Percentiles rank a stretch among this genome's conserved stretches.
These are phyloP conservation scores for Fraxinus sp. DNA, from an alignment of 305 asterid genomes.

Conservation along the genomic window DNA sequence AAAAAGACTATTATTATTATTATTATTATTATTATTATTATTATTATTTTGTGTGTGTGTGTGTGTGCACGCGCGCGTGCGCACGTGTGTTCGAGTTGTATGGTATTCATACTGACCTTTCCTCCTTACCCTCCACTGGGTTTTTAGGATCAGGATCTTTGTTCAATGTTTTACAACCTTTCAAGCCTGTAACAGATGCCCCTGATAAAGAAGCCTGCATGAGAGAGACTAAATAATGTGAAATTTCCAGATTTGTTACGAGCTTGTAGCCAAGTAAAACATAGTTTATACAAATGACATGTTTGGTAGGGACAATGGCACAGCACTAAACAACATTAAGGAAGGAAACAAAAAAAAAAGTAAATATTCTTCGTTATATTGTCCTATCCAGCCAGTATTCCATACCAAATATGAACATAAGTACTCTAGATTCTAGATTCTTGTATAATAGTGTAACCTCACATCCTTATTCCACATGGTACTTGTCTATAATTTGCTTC, in stretches of 20 bases:
- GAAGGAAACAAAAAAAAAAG: neutral
- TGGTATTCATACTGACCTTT: conserved; percentile 49
- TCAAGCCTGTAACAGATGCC: conserved; percentile 77
- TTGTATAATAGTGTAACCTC: neutral
- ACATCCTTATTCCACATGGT: neutral
- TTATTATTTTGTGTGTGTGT: no score
- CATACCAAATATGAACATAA: neutral
- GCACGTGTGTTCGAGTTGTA: neutral
- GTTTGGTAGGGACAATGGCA: neutral
- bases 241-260: conserved; percentile 1
- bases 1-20: neutral
- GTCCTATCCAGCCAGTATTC: neutral
- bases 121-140: conserved; percentile 79
- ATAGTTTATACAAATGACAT: neutral
- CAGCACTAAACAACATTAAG: neutral
- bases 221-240: conserved; percentile 15
- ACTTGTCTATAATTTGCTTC: neutral
- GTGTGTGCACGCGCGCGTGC: neutral
- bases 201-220: conserved; percentile 73
- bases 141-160: conserved; percentile 93
- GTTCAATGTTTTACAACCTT: conserved; percentile 84
- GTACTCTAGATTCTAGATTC: neutral
- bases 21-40: no score
- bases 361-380: neutral
- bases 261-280: neutral